Evolutionary conservation across 345 rosid genomes (phyloP).

Genomic region (Nephelium lappaceum): DNA sequence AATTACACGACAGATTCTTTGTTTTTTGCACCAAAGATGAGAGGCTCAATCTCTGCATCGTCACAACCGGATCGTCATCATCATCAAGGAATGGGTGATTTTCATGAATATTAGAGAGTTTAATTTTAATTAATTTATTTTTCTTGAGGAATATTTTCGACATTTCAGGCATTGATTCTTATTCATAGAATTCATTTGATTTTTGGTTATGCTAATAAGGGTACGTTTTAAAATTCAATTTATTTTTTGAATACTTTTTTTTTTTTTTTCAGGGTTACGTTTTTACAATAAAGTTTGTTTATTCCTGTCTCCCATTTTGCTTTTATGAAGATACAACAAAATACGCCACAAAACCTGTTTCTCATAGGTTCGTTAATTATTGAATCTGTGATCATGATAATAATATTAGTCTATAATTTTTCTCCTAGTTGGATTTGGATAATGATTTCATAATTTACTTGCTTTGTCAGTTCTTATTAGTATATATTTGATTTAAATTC

Average conservation of each 20-base stretch:
- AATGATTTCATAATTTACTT: no score
- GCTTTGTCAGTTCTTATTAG: no score
- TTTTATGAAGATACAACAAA: neutral
- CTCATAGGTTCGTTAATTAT: neutral
- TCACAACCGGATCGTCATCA: constrained; percentile 29
- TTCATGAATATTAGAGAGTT: constrained; percentile 36
- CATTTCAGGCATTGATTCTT: neutral
- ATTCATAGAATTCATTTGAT: neutral
- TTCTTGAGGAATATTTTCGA: neutral
- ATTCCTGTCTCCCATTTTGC: constrained; percentile 5
- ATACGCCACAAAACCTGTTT: neutral
- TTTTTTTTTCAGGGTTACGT: neutral
- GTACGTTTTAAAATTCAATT: neutral
- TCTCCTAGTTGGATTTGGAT: neutral
- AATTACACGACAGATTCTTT: constrained; percentile 47
- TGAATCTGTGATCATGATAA: no score
- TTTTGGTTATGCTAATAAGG: constrained; percentile 9
- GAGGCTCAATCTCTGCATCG: constrained; percentile 50
- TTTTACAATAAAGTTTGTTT: constrained; percentile 7
- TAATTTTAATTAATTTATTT: neutral
- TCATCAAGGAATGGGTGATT: constrained; percentile 41
- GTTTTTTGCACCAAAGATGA: constrained; percentile 48
- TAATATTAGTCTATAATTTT: no score
- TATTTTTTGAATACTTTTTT: neutral
- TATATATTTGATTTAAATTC: no score